Evolutionary conservation across 129 eudicot species (phyloP), one percentile per base, ranked within the genome.

Genomic region (Mikania micrantha): DNA sequence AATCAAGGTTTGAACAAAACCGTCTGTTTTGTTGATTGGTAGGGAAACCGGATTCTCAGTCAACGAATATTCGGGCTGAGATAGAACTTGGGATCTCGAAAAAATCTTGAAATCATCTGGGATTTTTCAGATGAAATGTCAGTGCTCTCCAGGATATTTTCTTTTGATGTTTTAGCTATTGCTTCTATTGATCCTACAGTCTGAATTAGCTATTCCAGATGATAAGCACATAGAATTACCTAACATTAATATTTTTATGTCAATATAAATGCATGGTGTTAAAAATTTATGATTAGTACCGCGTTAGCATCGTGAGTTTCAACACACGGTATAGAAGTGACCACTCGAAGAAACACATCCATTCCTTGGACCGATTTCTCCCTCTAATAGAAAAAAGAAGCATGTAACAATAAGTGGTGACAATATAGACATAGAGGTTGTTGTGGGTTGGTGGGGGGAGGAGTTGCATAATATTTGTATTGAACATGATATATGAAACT

Each of bases 111-210:
- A 22, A 94, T 83, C 32, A 68, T 87, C 48, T 94, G 94, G 1
- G 94, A 97, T 75, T 85, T 94, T 50, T 87, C 94, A 3, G 88
- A 85, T 50, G 99, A 87, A 70, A 90, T 87, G 73, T 94, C 99
- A 3, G 95, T 94, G 74, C 77, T 81, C 66, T 83, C 85, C 75
- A 87, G 17, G 13, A 94, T 78, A 74, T 71, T 71, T n/a, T 85
- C 85, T 79, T 90, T 90, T 15, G 99, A 83, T 67, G 95, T 86
- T 67, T 90, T 90, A 7, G 95, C 97, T 45, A 94, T 83, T 77
- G 94, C 95, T 87, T 94, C 99, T 40, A 94, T 80, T 60, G 97
- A 94, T 66, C 99, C 99, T 19, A 90, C 74, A 17, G 94, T 82
- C 63, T 87, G 99, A 78, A 78, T 73, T 22, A 94, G 94, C 99